These are phyloP conservation scores for Sporobolus alterniflorus DNA, from an alignment of 202 grass and related monocot species.

Conservation along the genomic window DNA sequence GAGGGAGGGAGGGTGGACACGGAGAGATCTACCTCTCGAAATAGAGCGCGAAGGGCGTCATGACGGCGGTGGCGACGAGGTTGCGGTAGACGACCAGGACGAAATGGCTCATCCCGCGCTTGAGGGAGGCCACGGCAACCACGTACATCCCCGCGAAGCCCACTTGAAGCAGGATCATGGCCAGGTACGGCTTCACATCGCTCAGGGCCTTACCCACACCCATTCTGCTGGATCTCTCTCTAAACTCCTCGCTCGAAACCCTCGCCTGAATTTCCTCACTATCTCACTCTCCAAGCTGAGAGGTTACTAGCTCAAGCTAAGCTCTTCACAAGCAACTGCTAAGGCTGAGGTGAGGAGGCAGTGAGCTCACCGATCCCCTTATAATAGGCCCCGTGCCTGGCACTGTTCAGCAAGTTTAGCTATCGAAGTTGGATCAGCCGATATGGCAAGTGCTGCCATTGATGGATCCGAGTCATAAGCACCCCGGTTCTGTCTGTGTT, in stretches of 20 bases:
- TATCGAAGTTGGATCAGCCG: constrained; percentile 35
- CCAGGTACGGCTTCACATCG: constrained; percentile 83
- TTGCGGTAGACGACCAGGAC: constrained; percentile 94
- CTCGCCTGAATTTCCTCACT: background rate
- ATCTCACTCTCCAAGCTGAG: background rate
- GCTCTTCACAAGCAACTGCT: background rate
- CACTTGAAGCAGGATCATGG: constrained; percentile 87
- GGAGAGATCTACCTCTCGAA: constrained; percentile 57
- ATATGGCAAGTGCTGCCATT: constrained; percentile 29
- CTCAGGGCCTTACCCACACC: constrained; percentile 44
- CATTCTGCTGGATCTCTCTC: constrained; percentile 42
- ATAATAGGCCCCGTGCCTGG: constrained; percentile 33
- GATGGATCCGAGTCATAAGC: constrained; percentile 60
- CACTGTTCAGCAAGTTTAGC: background rate
- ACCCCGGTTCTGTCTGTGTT: constrained; percentile 14
- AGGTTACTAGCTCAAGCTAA: background rate
- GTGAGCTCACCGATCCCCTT: constrained; percentile 28
- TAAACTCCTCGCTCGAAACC: background rate
- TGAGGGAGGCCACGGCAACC: constrained; percentile 66
- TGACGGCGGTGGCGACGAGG: constrained; percentile 61
- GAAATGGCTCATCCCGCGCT: constrained; percentile 86
- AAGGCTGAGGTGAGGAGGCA: constrained; percentile 26
- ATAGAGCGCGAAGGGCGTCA: constrained; percentile 84
- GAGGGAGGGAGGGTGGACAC: background rate
- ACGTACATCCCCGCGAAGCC: constrained; percentile 92